Conservation (phyloP, 2,329 filamentous ascomycete species). For the Penicillium sp. region DNA sequence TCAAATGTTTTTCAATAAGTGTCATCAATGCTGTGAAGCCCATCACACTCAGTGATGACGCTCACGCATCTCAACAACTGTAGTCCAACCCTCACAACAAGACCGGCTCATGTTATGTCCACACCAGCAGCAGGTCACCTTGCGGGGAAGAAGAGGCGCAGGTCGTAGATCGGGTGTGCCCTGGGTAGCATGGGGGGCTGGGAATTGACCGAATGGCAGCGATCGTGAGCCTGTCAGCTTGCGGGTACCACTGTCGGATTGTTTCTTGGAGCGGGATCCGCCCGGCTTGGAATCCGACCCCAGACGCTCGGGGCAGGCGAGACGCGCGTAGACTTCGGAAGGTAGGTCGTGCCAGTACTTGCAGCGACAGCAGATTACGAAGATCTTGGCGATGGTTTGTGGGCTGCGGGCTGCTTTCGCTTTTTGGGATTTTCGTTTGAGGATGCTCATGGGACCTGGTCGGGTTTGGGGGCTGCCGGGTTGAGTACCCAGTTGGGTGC, state of each 20-base stretch:
- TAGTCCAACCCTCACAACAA: slow-evolving; percentile 68
- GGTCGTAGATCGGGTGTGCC: slow-evolving; percentile 12
- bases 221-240: neutral
- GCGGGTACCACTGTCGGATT: neutral
- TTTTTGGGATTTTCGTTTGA: slow-evolving; percentile 16
- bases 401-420: slow-evolving; percentile 14
- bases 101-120: slow-evolving; percentile 65
- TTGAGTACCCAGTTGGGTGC: neutral
- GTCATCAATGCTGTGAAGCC: neutral
- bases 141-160: slow-evolving; percentile 29
- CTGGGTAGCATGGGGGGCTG: slow-evolving; percentile 1
- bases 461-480: slow-evolving; percentile 6
- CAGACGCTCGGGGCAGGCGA: slow-evolving; percentile 28
- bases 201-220: neutral
- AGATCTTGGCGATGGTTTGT: slow-evolving; percentile 37
- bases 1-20: neutral
- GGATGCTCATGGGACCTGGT: slow-evolving; percentile 2
- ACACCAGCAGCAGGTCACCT: slow-evolving; percentile 65
- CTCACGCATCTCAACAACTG: slow-evolving; percentile 65
- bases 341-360: slow-evolving; percentile 46
- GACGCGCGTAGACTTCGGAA: slow-evolving; percentile 38
- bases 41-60: slow-evolving; percentile 40
- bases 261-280: slow-evolving; percentile 5
- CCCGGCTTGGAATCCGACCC: slow-evolving; percentile 6
- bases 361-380: slow-evolving; percentile 46